phyloP scores from a whole-genome alignment of 331 rosid genomes.

The Ulmus americana region DNA sequence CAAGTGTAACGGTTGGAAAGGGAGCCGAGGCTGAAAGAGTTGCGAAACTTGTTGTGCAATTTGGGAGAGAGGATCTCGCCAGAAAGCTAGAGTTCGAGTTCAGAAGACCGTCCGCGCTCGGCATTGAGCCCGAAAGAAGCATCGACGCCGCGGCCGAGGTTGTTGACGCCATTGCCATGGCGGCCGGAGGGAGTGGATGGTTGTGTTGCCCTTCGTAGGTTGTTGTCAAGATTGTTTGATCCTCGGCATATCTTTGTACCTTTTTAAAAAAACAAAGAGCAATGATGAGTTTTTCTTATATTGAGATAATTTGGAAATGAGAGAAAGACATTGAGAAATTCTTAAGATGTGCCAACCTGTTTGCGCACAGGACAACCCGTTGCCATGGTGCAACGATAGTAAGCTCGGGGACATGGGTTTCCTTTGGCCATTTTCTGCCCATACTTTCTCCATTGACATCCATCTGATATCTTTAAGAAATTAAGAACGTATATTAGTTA shows the following conservation, averaged over 20 bases:
- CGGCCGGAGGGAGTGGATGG: conserved; percentile 57
- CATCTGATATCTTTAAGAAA: conserved; percentile 50
- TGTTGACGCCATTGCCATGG: conserved; percentile 49
- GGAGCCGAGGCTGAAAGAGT: conserved; percentile 74
- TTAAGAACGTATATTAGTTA: not conserved
- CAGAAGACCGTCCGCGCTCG: conserved; percentile 37
- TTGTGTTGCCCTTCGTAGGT: conserved; percentile 67
- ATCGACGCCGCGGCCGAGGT: conserved; percentile 68
- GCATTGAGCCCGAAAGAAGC: conserved; percentile 67
- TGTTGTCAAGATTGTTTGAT: conserved; percentile 43
- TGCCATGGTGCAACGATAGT: conserved; percentile 78
- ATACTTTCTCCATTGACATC: conserved; percentile 84
- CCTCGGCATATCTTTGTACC: conserved; percentile 57
- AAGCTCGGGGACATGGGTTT: conserved; percentile 71
- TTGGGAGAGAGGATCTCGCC: conserved; percentile 30
- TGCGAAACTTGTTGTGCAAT: conserved; percentile 39
- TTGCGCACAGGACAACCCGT: conserved; percentile 61
- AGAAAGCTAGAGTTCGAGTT: conserved; percentile 39
- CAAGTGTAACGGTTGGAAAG: conserved; percentile 72
- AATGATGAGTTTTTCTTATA: not conserved
- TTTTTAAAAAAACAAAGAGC: not conserved
- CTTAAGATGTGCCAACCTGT: conserved; percentile 31
- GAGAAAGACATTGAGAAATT: no score
- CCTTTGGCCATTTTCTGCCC: conserved; percentile 88
- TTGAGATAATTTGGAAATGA: no score